Percentiles rank a stretch among this genome's conserved stretches.
Evolutionary conservation across 352 stramenopile species (phyloP).

Genomic region (Pythium apleroticum): DNA sequence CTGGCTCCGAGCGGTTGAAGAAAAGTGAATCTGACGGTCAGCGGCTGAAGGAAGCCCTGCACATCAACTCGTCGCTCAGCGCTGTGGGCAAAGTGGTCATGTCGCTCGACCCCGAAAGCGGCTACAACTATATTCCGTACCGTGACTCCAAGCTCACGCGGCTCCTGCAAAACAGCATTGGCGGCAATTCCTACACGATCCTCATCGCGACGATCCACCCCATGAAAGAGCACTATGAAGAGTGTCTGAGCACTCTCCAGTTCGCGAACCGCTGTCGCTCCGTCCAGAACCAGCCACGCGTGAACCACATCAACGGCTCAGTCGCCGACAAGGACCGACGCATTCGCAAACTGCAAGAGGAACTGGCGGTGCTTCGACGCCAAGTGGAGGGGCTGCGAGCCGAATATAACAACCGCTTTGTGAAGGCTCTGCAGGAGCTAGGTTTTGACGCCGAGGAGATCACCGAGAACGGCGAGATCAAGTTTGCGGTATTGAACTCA

Average conservation of each 20-base stretch:
- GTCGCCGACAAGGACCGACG: conserved; percentile 83
- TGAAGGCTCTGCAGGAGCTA: conserved; percentile 67
- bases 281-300: conserved; percentile 87
- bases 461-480: conserved; percentile 75
- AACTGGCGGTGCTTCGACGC: conserved; percentile 53
- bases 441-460: conserved; percentile 82
- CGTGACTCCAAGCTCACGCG: conserved; percentile 84
- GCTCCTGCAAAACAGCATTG: conserved; percentile 84
- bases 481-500: conserved; percentile 58
- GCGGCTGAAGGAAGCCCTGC: conserved; percentile 79
- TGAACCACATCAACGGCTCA: conserved; percentile 85
- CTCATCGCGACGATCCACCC: conserved; percentile 87
- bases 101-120: conserved; percentile 81
- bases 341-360: conserved; percentile 82
- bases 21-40: conserved; percentile 88
- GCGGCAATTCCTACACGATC: conserved; percentile 86
- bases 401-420: conserved; percentile 81
- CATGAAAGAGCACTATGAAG: conserved; percentile 89
- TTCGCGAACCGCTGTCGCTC: conserved; percentile 91
- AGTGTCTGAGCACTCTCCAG: conserved; percentile 89
- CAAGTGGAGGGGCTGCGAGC: conserved; percentile 63
- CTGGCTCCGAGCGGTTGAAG: conserved; percentile 81
- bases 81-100: conserved; percentile 87
- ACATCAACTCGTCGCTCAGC: conserved; percentile 86
- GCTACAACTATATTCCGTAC: conserved; percentile 89